These are phyloP conservation scores for Candida gigantensis DNA, from an alignment of 1,139 yeast species.

Conservation along the genomic window DNA sequence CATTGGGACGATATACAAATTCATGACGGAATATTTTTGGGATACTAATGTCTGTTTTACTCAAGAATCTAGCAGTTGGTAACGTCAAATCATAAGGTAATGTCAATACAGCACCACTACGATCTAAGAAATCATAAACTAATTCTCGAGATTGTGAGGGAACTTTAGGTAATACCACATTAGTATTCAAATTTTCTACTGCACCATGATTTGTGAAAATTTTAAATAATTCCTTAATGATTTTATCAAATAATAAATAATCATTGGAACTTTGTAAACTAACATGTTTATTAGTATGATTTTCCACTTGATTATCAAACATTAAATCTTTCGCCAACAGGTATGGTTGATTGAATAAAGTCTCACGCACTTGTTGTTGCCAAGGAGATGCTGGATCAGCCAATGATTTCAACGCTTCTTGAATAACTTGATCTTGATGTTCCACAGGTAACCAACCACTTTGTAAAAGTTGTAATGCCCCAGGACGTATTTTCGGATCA, in stretches of 20 bases:
- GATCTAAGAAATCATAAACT: slow-evolving; percentile 79
- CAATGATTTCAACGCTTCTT: slow-evolving; percentile 81
- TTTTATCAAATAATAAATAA: slow-evolving; percentile 46
- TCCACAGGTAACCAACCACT: slow-evolving; percentile 87
- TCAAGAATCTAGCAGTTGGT: slow-evolving; percentile 83
- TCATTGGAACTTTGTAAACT: slow-evolving; percentile 32
- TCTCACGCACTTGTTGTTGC: slow-evolving; percentile 89
- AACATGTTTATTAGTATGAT: slow-evolving; percentile 16
- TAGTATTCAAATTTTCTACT: slow-evolving; percentile 59
- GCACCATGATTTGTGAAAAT: slow-evolving; percentile 87
- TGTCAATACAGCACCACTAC: slow-evolving; percentile 83
- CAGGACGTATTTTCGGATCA: slow-evolving; percentile 74
- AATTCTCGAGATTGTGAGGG: slow-evolving; percentile 64
- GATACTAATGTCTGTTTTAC: slow-evolving; percentile 56
- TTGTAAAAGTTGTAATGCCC: slow-evolving; percentile 70
- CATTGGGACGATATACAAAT: slow-evolving; percentile 72
- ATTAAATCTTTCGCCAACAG: slow-evolving; percentile 79
- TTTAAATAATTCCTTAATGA: slow-evolving; percentile 55
- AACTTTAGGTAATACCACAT: slow-evolving; percentile 73
- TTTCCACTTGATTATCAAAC: slow-evolving; percentile 50
- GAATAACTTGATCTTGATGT: slow-evolving; percentile 85
- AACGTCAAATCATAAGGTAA: slow-evolving; percentile 85
- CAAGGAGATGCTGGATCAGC: slow-evolving; percentile 92
- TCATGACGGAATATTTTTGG: slow-evolving; percentile 75
- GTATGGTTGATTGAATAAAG: slow-evolving; percentile 80